Conservation (phyloP, 2,329 filamentous ascomycete species). For the Acephala macrosclerotiorum region DNA sequence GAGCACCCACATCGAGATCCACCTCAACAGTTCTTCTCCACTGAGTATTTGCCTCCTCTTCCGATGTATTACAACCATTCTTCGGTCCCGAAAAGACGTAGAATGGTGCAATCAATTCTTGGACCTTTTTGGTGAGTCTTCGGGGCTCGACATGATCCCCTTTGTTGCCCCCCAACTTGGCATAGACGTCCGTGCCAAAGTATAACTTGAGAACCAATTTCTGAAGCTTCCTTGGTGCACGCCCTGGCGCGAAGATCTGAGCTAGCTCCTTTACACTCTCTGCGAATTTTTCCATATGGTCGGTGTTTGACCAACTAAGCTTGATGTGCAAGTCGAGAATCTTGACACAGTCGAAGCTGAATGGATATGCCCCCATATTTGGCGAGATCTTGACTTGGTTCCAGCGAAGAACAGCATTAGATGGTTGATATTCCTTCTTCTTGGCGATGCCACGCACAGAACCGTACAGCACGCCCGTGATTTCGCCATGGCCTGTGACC, state of each 20-base stretch:
- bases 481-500: no score
- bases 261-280: background rate
- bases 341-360: background rate
- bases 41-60: background rate
- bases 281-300: background rate
- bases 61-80: background rate
- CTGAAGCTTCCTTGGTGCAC: background rate
- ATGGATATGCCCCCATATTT: background rate
- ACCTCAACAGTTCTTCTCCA: background rate
- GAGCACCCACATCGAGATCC: background rate
- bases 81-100: background rate
- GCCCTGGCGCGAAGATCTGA: background rate
- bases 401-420: background rate
- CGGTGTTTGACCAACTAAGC: background rate
- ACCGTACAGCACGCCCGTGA: no score
- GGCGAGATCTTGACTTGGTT: background rate
- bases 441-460: no score
- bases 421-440: background rate
- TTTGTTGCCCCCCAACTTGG: background rate
- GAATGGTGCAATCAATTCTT: background rate
- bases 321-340: background rate
- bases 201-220: background rate
- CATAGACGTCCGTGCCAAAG: background rate
- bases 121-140: background rate
- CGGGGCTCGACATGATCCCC: background rate